Percentiles rank a stretch among this genome's conserved stretches.
These are phyloP conservation scores for Lasiodiplodia sp. DNA, from an alignment of 2,329 filamentous ascomycete genomes.

Conservation along the genomic window DNA sequence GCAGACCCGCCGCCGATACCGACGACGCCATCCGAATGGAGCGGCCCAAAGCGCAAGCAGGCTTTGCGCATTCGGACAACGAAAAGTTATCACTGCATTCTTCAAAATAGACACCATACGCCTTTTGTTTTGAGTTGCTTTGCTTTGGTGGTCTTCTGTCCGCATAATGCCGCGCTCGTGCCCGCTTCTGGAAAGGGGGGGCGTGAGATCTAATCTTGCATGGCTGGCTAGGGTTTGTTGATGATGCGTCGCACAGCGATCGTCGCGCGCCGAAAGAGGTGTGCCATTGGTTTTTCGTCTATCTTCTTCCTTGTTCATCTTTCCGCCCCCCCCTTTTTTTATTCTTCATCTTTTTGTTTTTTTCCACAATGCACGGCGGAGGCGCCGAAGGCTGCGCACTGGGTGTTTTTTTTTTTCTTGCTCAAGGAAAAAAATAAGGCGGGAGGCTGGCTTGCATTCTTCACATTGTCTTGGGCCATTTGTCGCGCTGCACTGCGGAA, in stretches of 20 bases:
- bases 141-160: constrained; percentile 27
- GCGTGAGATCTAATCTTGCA: constrained; percentile 30
- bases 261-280: constrained; percentile 14
- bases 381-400: constrained; percentile 25
- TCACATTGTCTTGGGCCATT: constrained; percentile 26
- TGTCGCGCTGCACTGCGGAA: constrained; percentile 27
- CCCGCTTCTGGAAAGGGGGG: constrained; percentile 8
- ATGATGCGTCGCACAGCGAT: constrained; percentile 26
- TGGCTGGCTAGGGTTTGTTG: constrained; percentile 20
- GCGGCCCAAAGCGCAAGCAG: constrained; percentile 21
- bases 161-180: constrained; percentile 29
- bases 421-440: constrained; percentile 12
- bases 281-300: constrained; percentile 3
- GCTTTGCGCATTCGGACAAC: constrained; percentile 17
- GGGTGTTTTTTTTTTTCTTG: constrained; percentile 27
- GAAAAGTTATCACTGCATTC: constrained; percentile 27
- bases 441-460: constrained; percentile 29
- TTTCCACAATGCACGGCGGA: constrained; percentile 18
- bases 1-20: constrained; percentile 87
- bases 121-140: constrained; percentile 14
- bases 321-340: neutral
- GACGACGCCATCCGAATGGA: constrained; percentile 59
- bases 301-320: neutral
- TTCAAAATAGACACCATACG: constrained; percentile 28
- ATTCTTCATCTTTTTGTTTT: constrained; percentile 7